Base-by-base conservation (phyloP, 352 stramenopile species). In the Phytophthora brassicae region DNA sequence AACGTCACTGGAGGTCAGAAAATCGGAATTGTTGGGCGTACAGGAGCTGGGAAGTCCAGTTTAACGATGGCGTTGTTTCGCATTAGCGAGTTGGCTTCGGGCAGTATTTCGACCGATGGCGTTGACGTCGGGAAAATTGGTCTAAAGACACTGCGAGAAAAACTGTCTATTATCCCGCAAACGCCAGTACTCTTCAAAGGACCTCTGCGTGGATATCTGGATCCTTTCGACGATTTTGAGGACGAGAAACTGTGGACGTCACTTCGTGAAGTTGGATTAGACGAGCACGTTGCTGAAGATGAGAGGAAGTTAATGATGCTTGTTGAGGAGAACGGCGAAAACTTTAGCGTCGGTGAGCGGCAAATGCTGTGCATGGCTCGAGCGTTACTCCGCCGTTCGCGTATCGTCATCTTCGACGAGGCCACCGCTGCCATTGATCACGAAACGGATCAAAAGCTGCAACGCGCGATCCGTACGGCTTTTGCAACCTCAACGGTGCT, bases 321-420 rank as follows among this genome's bases (percentile, higher is more conserved):
- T 4, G 86, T 99, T 6, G 86, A 96, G 45, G 93, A 99, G 55
- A 93, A 92, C 24, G 97, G 96, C 13, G 75, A 75, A 16, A 99
- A 99, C 69, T 98, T 97, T 31, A 93, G 70, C 52, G 88, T 97
- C 31, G 96, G 96, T 4, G 89, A 99, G 70, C 65, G 94, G 3
- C 94, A 98, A 69, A 80, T 98, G 24, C 63, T 99, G 7, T 97
- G 91, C 62, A 79, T 99, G 57, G 96, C 88, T 41, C 72, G 95
- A 56, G 94, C 95, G 1, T 67, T 98, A 38, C 66, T 99, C 4
- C 72, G 77, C 13, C 79, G 96, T 24, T 88, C 89, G 4, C 52
- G 63, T 43, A 59, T 78, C 20, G 71, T 97, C 6, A 75, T 97
- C 1, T 73, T 93, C 39, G 84, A 93, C 41, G 84, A 93, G 50